Conservation (phyloP, 495 filamentous ascomycete species). For the Podospora anserina region DNA sequence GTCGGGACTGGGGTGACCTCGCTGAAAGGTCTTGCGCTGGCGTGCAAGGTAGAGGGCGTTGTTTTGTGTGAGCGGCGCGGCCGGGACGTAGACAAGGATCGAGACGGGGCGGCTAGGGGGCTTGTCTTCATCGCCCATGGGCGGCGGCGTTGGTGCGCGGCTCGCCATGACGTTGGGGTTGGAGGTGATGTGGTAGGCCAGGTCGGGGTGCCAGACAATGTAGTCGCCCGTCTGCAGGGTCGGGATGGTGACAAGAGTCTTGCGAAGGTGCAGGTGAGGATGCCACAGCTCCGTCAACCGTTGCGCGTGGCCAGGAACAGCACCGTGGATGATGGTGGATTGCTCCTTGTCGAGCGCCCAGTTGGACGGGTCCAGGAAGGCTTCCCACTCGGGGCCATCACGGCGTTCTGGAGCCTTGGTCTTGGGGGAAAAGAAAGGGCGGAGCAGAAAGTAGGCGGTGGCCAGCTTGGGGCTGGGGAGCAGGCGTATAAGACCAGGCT, state of each 20-base stretch:
- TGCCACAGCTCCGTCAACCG: constrained; percentile 74
- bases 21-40: constrained; percentile 68
- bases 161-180: constrained; percentile 39
- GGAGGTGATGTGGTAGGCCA: constrained; percentile 46
- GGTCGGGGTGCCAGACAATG: constrained; percentile 89
- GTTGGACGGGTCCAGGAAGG: constrained; percentile 56
- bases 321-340: constrained; percentile 68
- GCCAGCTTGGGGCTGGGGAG: constrained; percentile 77
- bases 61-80: constrained; percentile 73
- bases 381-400: constrained; percentile 38
- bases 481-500: constrained; percentile 77
- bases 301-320: constrained; percentile 74
- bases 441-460: constrained; percentile 82
- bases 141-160: constrained; percentile 37
- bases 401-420: constrained; percentile 38
- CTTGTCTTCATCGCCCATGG: constrained; percentile 10
- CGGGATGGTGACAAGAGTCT: constrained; percentile 76
- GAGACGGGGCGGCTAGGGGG: constrained; percentile 25
- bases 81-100: constrained; percentile 71
- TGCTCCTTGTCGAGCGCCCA: constrained; percentile 52
- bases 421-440: constrained; percentile 75
- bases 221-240: constrained; percentile 79
- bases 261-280: constrained; percentile 70
- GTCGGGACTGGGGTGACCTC: constrained; percentile 66
- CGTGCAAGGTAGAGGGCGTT: constrained; percentile 74